Conservation (phyloP, 306 rosid species). For the Lithocarpus polystachyus region DNA sequence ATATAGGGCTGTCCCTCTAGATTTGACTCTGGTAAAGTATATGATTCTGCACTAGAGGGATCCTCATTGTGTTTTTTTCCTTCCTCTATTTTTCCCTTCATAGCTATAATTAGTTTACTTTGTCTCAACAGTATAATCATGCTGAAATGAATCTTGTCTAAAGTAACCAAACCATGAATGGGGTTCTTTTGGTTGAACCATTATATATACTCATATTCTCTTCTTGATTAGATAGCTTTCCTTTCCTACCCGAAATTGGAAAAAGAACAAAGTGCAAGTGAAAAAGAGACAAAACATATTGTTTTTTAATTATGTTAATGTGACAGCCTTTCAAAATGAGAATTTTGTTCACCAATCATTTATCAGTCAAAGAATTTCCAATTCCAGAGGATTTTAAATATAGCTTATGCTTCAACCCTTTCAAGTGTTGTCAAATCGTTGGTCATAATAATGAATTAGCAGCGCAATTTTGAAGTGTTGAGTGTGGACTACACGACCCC, state of each 20-base stretch:
- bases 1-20: neutral
- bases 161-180: neutral
- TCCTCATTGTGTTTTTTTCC: neutral
- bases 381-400: neutral
- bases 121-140: neutral
- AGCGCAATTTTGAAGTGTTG: neutral
- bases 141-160: neutral
- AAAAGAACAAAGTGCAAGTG: constrained; percentile 7
- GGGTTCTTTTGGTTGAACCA: neutral
- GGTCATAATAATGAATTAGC: constrained; percentile 4
- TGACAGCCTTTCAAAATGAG: constrained; percentile 31
- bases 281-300: constrained; percentile 3
- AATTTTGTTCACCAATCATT: constrained; percentile 41
- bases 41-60: constrained; percentile 25
- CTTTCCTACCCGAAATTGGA: neutral
- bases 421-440: constrained; percentile 72
- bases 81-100: neutral
- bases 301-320: neutral
- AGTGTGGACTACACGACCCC: neutral
- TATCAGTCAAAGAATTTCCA: constrained; percentile 40
- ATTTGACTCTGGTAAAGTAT: neutral
- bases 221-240: neutral
- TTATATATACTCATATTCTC: too few species aligned
- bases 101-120: neutral
- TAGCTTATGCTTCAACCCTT: constrained; percentile 9